Evolutionary conservation across 148 eudicot genomes (phyloP).

Genomic region (Linanthus parryae): DNA sequence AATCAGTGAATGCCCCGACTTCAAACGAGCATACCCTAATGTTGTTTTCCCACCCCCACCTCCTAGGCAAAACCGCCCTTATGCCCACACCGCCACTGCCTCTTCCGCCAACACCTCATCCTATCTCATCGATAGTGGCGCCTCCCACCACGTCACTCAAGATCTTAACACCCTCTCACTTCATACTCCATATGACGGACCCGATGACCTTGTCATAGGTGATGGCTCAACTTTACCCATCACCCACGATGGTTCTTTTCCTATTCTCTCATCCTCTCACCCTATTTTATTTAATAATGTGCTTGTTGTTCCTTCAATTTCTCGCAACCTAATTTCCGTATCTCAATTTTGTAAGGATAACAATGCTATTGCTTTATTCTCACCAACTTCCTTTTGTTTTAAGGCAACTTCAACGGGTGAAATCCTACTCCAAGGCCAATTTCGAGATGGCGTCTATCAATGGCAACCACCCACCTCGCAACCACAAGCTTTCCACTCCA

Average conservation of each 20-base stretch:
- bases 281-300: neutral
- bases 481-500: neutral
- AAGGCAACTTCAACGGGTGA: neutral
- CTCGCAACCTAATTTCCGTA: neutral
- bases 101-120: neutral
- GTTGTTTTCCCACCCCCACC: constrained; percentile 3
- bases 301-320: neutral
- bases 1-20: neutral
- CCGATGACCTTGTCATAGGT: constrained; percentile 2
- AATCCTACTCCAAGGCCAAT: too few species aligned
- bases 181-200: constrained; percentile 1
- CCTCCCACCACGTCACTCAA: constrained; percentile 1
- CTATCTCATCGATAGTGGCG: constrained; percentile 1
- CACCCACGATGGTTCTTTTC: neutral
- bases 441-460: neutral
- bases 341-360: neutral
- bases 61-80: neutral
- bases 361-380: neutral
- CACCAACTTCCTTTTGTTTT: constrained; percentile 1
- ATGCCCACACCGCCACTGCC: constrained; percentile 4
- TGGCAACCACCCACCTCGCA: neutral
- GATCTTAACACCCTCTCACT: constrained; percentile 2
- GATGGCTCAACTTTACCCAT: neutral
- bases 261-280: neutral
- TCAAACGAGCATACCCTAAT: neutral